Evolutionary conservation across 1,139 yeast species (phyloP), one percentile per base, ranked within the genome.

Genomic region (Geotrichum candidum): DNA sequence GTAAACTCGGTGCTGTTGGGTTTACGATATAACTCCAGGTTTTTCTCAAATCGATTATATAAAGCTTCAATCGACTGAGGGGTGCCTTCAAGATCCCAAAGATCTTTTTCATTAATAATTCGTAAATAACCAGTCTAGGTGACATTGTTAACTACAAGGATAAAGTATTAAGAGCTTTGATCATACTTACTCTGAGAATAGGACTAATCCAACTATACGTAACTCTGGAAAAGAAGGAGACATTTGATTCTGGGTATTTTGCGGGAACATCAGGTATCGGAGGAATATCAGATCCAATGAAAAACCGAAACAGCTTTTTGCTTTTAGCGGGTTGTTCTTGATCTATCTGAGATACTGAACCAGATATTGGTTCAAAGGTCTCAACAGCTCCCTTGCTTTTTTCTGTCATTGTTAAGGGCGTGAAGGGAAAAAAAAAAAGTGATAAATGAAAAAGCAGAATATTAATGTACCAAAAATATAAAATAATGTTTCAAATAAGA

Each of bases 81-180:
- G 27, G 82, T 80, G 7, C 78, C 80, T 15, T 82, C 80, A 60
- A 88, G 76, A 53, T 74, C 74, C 73, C 77, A 87, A 62, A 88
- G 72, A 72, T 88, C 95, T 61, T 82, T 80, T 3, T 85, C 83
- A 59, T 82, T 84, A 46, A 88, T 73, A 0, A 90, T 85, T 68
- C 95, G 78, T 63, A 80, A 79, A 70, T 87, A 88, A 1, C 96
- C 95, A 2, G 70, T 67, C 73, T 69, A 55, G 25, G 27, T 22
- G 2, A 25, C 22, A 15, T 3, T 15, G 54, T 51, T 29, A 50
- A 23, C 2, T 13, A 6, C 23, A 35, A 38, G 6, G 15, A 1
- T 18, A 31, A 29, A 13, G 5, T 9, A 52, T 10, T 5, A 31
- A 29, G n/a, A 29, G 18, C 13, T 13, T 10, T 15, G 33, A 22